phyloP scores from a whole-genome alignment of 1,284 basidiomycete species.

The Heterobasidion parviporum region DNA sequence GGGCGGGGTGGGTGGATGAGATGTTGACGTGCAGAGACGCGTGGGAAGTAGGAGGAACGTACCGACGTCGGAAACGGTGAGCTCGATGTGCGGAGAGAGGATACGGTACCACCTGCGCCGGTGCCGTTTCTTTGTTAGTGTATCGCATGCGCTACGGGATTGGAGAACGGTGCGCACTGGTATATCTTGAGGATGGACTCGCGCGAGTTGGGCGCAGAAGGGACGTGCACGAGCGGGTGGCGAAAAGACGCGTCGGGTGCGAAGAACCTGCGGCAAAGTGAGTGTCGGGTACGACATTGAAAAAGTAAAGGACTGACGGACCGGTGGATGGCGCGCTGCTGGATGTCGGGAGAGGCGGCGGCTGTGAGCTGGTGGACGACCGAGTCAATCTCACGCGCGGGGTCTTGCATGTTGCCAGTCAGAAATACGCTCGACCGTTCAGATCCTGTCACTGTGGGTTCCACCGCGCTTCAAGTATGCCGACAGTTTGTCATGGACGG shows the following conservation, averaged over 20 bases:
- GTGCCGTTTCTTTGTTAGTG: neutral
- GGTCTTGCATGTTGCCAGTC: slow-evolving; percentile 39
- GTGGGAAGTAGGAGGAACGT: slow-evolving; percentile 13
- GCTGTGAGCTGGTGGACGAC: slow-evolving; percentile 37
- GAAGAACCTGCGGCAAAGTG: slow-evolving; percentile 28
- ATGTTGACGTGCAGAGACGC: neutral
- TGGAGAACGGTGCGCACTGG: slow-evolving; percentile 26
- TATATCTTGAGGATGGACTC: slow-evolving; percentile 44
- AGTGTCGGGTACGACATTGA: neutral
- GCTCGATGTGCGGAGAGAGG: slow-evolving; percentile 38
- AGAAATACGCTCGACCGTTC: too few relatives aligned
- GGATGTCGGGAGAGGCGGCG: slow-evolving; percentile 38
- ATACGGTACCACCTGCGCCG: slow-evolving; percentile 48
- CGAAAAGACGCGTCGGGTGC: slow-evolving; percentile 42
- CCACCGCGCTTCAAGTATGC: too few relatives aligned
- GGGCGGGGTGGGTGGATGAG: too few relatives aligned
- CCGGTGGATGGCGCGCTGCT: slow-evolving; percentile 35
- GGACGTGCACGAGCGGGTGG: slow-evolving; percentile 44
- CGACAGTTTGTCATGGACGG: too few relatives aligned
- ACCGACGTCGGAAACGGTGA: slow-evolving; percentile 36
- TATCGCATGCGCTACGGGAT: neutral
- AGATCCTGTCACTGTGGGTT: too few relatives aligned
- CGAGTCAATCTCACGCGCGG: slow-evolving; percentile 35
- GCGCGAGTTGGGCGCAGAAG: slow-evolving; percentile 35
- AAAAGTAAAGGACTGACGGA: slow-evolving; percentile 4